Conservation (phyloP, 2,329 filamentous ascomycete genomes). For the Seiridium unicorne region DNA sequence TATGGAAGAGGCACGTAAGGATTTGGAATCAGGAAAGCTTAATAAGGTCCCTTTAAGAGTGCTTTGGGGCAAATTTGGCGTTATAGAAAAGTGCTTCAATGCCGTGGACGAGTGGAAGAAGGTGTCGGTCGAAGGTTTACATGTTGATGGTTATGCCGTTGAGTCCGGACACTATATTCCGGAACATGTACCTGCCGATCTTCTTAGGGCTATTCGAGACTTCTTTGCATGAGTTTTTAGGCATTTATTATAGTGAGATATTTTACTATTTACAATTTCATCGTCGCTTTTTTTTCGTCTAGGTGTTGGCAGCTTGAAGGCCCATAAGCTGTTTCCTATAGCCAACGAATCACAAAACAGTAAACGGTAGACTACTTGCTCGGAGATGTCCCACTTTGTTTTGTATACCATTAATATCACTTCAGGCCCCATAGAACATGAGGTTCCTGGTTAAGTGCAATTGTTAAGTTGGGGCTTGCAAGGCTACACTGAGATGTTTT, state of each 20-base stretch:
- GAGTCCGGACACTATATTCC: constrained; percentile 49
- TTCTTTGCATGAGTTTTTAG: constrained; percentile 32
- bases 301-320: too few species aligned
- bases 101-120: constrained; percentile 48
- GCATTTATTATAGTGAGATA: rapidly evolving
- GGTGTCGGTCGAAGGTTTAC: constrained; percentile 34
- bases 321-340: too few species aligned
- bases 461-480: too few species aligned
- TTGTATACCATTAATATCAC: too few species aligned
- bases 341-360: too few species aligned
- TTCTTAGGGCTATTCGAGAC: constrained; percentile 36
- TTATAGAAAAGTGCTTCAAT: constrained; percentile 49
- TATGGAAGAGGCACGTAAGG: constrained; percentile 45
- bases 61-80: constrained; percentile 47
- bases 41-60: constrained; percentile 46
- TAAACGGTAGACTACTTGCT: too few species aligned
- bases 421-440: too few species aligned
- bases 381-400: too few species aligned
- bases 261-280: too few species aligned
- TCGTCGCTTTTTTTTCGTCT: too few species aligned
- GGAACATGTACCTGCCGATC: constrained; percentile 48
- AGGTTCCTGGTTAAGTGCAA: too few species aligned
- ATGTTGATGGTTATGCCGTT: constrained; percentile 39
- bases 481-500: too few species aligned
- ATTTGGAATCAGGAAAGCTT: constrained; percentile 39